Base-by-base conservation (phyloP, 1,139 yeast species). In the Entelexis sorbosivorans region DNA sequence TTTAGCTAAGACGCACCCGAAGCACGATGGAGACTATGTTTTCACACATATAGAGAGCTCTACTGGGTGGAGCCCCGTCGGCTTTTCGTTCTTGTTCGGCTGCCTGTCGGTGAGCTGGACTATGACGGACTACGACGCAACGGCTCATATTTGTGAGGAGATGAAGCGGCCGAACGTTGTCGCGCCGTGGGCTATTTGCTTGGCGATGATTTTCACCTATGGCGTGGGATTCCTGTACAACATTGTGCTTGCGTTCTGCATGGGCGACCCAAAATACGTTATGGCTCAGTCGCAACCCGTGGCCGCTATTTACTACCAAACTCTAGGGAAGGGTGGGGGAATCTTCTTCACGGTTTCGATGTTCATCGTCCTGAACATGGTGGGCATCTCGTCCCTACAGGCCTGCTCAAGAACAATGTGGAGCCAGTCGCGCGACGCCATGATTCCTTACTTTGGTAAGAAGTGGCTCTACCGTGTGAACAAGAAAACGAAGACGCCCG, bases 391-490 rank as follows among this genome's bases (percentile, higher is more conserved):
- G 56, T 75, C 84, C 8, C 75, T 82, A 52, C 88, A 82, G 61
- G 81, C 89, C 4, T 80, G 87, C 85, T 54, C 60, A 5, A 56
- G 61, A 24, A 58, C 60, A 11, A 51, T 58, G 49, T 82, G 89
- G 89, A 80, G 88, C 9, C 83, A 82, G 64, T 73, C 87, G 17
- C 77, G 89, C 66, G 89, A 82, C 67, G 80, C 77, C 59, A 61
- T 76, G 58, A 70, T 77, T 68, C 76, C 81, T 8, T 56, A 44
- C 22, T 43, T 51, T 20, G 52, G 56, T 10, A 46, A 39, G 20
- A 28, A 45, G 8, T 53, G 51, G 48, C 48, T 73, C 5, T 71
- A 75, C 51, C 60, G 63, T n/a, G 84, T 82, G 47, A 73, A 77
- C 62, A 66, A 69, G 44, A 52, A 56, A 43, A 81, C 87, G n/a